phyloP scores from a whole-genome alignment of 2,329 filamentous ascomycete species.

The Cladosporium oxysporum region DNA sequence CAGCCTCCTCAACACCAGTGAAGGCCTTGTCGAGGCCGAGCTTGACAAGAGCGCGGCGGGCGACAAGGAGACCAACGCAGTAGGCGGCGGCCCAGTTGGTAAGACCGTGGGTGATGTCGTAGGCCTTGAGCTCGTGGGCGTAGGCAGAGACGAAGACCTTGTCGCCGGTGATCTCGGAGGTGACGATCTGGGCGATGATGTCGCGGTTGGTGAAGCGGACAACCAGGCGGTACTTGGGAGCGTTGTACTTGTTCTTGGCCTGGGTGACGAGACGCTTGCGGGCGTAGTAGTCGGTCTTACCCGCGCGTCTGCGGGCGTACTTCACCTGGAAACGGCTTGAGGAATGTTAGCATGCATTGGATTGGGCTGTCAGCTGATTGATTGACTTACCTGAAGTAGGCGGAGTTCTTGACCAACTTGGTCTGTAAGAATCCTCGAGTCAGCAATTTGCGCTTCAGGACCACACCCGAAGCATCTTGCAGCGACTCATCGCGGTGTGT shows the following conservation, averaged over 20 bases:
- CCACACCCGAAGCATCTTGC: conserved; percentile 97
- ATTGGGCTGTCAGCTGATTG: conserved; percentile 4
- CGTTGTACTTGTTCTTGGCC: conserved; percentile 99
- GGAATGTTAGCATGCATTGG: conserved; percentile 20
- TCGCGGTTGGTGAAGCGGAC: conserved; percentile 84
- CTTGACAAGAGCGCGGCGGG: conserved; percentile 96
- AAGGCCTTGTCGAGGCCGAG: conserved; percentile 93
- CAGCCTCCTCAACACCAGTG: conserved; percentile 91
- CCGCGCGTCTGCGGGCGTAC: conserved; percentile 94
- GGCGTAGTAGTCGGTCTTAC: conserved; percentile 99
- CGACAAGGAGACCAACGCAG: conserved; percentile 92
- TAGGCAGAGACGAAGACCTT: conserved; percentile 94
- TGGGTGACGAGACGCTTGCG: conserved; percentile 99
- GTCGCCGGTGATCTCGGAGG: conserved; percentile 94
- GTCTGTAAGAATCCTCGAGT: conserved; percentile 73
- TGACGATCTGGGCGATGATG: conserved; percentile 97
- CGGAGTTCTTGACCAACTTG: conserved; percentile 95
- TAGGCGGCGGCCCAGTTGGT: conserved; percentile 99
- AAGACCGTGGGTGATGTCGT: conserved; percentile 96
- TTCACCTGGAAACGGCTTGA: conserved; percentile 97
- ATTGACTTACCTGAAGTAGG: conserved; percentile 89
- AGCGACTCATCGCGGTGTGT: conserved; percentile 61
- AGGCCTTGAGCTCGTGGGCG: conserved; percentile 95
- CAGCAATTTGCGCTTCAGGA: conserved; percentile 99
- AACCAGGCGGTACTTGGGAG: conserved; percentile 99